A percentile compares a stretch with the other conserved stretches of the same genome.
Evolutionary conservation across 2,329 filamentous ascomycete genomes (phyloP).

Genomic region (Ophiostoma pallidulum): DNA sequence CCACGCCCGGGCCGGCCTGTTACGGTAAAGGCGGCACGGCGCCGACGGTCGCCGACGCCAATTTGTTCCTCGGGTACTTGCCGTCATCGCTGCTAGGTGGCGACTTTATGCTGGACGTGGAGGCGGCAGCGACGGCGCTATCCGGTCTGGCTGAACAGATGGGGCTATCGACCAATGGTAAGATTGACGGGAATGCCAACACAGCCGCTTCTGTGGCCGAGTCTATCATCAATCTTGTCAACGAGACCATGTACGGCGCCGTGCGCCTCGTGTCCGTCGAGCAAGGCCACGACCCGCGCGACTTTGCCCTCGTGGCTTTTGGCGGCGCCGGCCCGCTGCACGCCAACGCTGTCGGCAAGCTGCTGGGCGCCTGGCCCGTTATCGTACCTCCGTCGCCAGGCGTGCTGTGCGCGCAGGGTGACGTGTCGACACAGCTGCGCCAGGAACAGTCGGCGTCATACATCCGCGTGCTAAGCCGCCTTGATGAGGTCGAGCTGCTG

Average conservation of each 20-base stretch:
- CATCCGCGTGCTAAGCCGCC: constrained; percentile 31
- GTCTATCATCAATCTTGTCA: constrained; percentile 39
- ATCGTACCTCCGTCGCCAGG: constrained; percentile 42
- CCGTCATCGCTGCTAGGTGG: constrained; percentile 37
- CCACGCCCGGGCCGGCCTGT: constrained; percentile 38
- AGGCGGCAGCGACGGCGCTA: constrained; percentile 32
- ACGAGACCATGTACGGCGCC: constrained; percentile 43
- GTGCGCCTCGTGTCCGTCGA: constrained; percentile 41
- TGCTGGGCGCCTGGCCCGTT: constrained; percentile 41
- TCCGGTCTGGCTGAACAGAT: constrained; percentile 35
- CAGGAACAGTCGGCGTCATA: constrained; percentile 37
- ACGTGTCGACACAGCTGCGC: constrained; percentile 39
- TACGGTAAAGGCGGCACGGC: constrained; percentile 36
- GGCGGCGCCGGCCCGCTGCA: constrained; percentile 43
- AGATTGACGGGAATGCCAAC: background rate
- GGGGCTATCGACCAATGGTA: constrained; percentile 24
- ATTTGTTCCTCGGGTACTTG: constrained; percentile 37
- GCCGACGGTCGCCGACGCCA: constrained; percentile 41
- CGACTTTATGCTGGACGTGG: constrained; percentile 33
- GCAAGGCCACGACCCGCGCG: constrained; percentile 40
- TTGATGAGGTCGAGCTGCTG: constrained; percentile 25
- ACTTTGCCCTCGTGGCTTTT: constrained; percentile 41
- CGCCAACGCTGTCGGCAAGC: constrained; percentile 38
- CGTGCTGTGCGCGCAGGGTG: constrained; percentile 39
- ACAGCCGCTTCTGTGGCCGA: constrained; percentile 33